These are phyloP conservation scores for Flaveria robusta DNA, from an alignment of 129 eudicot genomes.

Conservation along the genomic window DNA sequence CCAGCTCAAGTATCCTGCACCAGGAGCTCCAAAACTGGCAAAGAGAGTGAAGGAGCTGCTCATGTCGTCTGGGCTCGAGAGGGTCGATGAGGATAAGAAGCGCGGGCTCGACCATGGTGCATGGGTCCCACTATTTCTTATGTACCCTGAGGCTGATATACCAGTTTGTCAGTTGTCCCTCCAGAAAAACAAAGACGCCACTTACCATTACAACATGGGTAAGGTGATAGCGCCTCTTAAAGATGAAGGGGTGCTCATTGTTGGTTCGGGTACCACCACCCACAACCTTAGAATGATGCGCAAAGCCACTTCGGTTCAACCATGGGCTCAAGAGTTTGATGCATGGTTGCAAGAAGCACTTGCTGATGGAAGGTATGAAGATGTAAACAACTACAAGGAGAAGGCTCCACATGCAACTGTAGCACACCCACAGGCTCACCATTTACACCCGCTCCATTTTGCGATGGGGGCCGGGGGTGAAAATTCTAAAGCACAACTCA, in stretches of 20 bases:
- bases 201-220: slow-evolving; percentile 79
- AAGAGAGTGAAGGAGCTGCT: slow-evolving; percentile 71
- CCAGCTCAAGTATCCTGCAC: slow-evolving; percentile 87
- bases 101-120: slow-evolving; percentile 97
- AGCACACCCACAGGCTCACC: slow-evolving; percentile 84
- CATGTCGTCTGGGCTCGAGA: slow-evolving; percentile 51
- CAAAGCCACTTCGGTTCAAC: slow-evolving; percentile 32
- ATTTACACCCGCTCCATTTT: slow-evolving; percentile 81
- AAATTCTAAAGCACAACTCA: slow-evolving; percentile 63
- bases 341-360: slow-evolving; percentile 76
- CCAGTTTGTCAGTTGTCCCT: slow-evolving; percentile 91
- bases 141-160: slow-evolving; percentile 86
- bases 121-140: slow-evolving; percentile 96
- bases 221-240: slow-evolving; percentile 73
- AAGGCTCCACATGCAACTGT: slow-evolving; percentile 74
- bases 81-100: slow-evolving; percentile 56
- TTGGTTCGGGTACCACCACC: slow-evolving; percentile 83
- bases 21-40: slow-evolving; percentile 84
- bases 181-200: slow-evolving; percentile 58
- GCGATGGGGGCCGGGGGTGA: slow-evolving; percentile 89
- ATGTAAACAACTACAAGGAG: slow-evolving; percentile 56
- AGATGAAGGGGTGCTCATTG: slow-evolving; percentile 78
- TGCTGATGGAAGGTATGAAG: slow-evolving; percentile 70
- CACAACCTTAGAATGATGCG: slow-evolving; percentile 63
- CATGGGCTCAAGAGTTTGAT: slow-evolving; percentile 86